Base-by-base conservation (phyloP, 805 yeast genomes). In the Candida insectorum region DNA sequence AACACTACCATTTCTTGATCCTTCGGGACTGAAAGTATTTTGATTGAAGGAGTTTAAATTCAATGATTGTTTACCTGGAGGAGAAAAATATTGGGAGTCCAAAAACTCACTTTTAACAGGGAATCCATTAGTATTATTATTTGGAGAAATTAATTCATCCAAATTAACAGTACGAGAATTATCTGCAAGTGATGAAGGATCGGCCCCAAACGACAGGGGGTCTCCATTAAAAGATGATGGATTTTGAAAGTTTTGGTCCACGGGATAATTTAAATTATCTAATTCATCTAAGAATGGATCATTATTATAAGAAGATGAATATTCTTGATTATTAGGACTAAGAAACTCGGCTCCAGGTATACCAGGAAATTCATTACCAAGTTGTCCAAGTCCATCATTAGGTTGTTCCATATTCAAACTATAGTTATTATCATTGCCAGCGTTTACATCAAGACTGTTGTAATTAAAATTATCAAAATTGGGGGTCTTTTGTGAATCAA, bases 61-160 rank as follows among this genome's bases (percentile, higher is more conserved):
- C 26, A 34, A 15, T n/a, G 41, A 31, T 24, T 44, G 39, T 22
- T 54, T 49, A 9, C 52, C 48, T 8, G 60, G 55, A 3, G 73
- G 73, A 4, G 69, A 62, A 32, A 67, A 67, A 42, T 65, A 66
- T 37, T 62, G 68, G 5, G 69, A 54, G 24, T 60, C 58, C 17
- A 58, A 38, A 28, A 62, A 62, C 31, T 47, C 24, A 15, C 30
- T 31, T 23, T 35, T 31, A 23, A 27, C 26, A 16, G 21, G 36
- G 24, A 29, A 26, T 5, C 23, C 28, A 4, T 12, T n/a, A 13
- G 15, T 10, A 15, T 34, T 30, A 28, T 45, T 48, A 18, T 43
- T 48, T 1, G 71, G 71, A 4, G 66, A 61, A 26, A 65, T 55
- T 24, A 65, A 40, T 39, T 58, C 68, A 39, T 65, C 69, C 28